Evolutionary conservation across 2,329 filamentous ascomycete genomes (phyloP).

Genomic region (Verticillium albo-atrum): DNA sequence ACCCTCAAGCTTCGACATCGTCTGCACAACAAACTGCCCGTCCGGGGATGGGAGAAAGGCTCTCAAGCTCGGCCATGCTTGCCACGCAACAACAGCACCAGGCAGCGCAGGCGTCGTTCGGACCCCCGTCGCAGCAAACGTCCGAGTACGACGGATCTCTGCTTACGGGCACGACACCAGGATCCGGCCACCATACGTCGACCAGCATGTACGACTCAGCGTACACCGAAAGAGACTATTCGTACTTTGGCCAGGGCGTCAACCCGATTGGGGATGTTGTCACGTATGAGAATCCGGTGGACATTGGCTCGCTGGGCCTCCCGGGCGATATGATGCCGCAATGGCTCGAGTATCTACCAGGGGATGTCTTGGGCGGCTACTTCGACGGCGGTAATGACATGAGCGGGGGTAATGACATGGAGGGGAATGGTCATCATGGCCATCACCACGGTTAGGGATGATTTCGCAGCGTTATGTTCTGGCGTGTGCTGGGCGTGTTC

Average conservation of each 20-base stretch:
- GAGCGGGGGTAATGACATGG: not conserved
- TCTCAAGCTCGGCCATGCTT: not conserved
- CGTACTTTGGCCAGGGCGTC: conserved; percentile 17
- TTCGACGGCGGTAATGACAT: conserved; percentile 20
- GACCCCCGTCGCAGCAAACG: not conserved
- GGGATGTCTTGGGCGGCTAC: conserved; percentile 58
- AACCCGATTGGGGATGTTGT: conserved; percentile 42
- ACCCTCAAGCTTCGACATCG: conserved; percentile 45
- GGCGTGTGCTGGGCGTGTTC: not conserved
- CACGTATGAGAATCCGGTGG: conserved; percentile 72
- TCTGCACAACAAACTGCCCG: conserved; percentile 33
- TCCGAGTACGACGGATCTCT: not conserved
- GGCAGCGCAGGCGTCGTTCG: not conserved
- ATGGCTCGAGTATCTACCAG: conserved; percentile 71
- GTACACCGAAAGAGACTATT: conserved; percentile 6
- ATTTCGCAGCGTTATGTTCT: not conserved
- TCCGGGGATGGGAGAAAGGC: not conserved
- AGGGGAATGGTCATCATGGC: not conserved
- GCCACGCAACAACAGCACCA: not conserved
- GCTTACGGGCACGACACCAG: conserved; percentile 6
- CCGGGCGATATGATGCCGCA: conserved; percentile 62
- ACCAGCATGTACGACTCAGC: conserved; percentile 4
- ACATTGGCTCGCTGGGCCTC: conserved; percentile 61
- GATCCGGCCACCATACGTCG: conserved; percentile 1
- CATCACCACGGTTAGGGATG: not conserved